Evolutionary conservation across 2,329 filamentous ascomycete species (phyloP).

Genomic region (Apiospora koreana): DNA sequence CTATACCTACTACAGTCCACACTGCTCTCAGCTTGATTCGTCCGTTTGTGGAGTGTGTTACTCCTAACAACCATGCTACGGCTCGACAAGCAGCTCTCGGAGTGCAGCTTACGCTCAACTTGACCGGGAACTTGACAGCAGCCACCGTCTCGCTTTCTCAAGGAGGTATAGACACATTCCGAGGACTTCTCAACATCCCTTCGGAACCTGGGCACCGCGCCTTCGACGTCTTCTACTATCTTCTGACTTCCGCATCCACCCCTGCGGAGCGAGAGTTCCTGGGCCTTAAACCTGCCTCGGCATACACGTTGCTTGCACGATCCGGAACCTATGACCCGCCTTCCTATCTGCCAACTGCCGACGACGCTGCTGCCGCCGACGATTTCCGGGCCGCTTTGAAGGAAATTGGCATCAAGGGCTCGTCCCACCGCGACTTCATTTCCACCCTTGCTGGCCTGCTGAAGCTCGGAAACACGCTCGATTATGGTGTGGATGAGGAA

Average conservation of each 20-base stretch:
- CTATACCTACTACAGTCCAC: conserved; percentile 73
- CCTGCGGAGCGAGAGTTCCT: conserved; percentile 87
- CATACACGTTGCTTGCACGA: conserved; percentile 76
- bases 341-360: conserved; percentile 85
- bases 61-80: conserved; percentile 84
- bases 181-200: conserved; percentile 80
- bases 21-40: conserved; percentile 79
- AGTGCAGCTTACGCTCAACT: conserved; percentile 77
- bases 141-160: conserved; percentile 79
- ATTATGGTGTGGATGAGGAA: conserved; percentile 82
- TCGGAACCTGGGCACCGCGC: conserved; percentile 80
- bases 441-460: conserved; percentile 83
- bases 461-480: conserved; percentile 88
- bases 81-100: conserved; percentile 79
- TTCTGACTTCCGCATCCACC: conserved; percentile 88
- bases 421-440: conserved; percentile 78
- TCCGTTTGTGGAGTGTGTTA: conserved; percentile 85
- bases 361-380: conserved; percentile 89
- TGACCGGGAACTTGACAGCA: conserved; percentile 76
- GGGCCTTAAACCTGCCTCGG: conserved; percentile 73
- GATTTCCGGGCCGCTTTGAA: conserved; percentile 88
- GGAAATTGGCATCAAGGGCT: conserved; percentile 90
- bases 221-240: conserved; percentile 97
- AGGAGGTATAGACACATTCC: conserved; percentile 81
- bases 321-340: conserved; percentile 87